A percentile compares a stretch with the other conserved stretches of the same genome.
phyloP scores from a whole-genome alignment of 2,329 filamentous ascomycete genomes.

The Diplodia scrobiculata region DNA sequence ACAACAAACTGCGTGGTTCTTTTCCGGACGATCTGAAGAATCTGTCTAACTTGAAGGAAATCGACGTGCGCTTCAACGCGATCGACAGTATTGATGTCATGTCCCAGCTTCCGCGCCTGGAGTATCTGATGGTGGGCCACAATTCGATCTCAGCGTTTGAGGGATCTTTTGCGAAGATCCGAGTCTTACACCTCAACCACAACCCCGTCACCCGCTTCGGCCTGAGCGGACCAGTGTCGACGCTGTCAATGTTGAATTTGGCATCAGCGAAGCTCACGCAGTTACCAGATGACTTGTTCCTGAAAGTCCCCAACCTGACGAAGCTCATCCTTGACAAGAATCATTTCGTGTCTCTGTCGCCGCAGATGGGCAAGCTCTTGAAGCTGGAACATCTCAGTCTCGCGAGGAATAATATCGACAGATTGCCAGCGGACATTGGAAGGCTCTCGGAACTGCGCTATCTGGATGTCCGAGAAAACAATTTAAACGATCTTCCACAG shows the following conservation, averaged over 20 bases:
- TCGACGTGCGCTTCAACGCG: slow-evolving; percentile 91
- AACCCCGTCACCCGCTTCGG: slow-evolving; percentile 96
- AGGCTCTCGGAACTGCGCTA: slow-evolving; percentile 81
- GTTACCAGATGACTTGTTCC: slow-evolving; percentile 82
- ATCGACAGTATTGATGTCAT: slow-evolving; percentile 88
- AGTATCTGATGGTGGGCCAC: slow-evolving; percentile 87
- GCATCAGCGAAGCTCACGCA: slow-evolving; percentile 89
- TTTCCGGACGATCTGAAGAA: slow-evolving; percentile 73
- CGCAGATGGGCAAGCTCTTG: slow-evolving; percentile 78
- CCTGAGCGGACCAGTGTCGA: slow-evolving; percentile 73
- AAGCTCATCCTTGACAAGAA: slow-evolving; percentile 91
- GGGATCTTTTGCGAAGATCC: slow-evolving; percentile 81
- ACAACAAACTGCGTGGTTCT: slow-evolving; percentile 79
- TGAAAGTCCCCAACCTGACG: slow-evolving; percentile 81
- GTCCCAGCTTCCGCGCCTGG: slow-evolving; percentile 78
- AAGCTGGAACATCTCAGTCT: slow-evolving; percentile 91
- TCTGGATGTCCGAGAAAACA: slow-evolving; percentile 90
- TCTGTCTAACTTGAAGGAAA: slow-evolving; percentile 78
- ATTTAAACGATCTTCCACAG: slow-evolving; percentile 80
- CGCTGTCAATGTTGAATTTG: slow-evolving; percentile 81
- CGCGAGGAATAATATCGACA: slow-evolving; percentile 83
- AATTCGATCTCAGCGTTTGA: slow-evolving; percentile 89
- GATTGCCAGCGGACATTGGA: slow-evolving; percentile 83
- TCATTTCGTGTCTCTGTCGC: slow-evolving; percentile 87
- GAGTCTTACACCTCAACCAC: slow-evolving; percentile 85